Percentiles rank a stretch among this genome's conserved stretches.
Evolutionary conservation across 148 eudicot genomes (phyloP).

Genomic region (Dysphania ambrosioides): DNA sequence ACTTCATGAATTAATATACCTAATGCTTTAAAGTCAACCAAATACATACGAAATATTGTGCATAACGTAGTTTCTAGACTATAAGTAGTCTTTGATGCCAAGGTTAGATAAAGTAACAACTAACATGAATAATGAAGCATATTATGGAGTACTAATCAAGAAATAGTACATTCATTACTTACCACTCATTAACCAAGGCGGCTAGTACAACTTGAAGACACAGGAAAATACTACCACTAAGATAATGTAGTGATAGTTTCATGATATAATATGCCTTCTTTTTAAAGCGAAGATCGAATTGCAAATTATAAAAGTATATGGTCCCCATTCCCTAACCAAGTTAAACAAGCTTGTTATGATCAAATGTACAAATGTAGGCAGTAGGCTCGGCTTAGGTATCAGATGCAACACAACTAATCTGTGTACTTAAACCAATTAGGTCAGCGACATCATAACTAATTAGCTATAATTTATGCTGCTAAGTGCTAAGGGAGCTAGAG

Average conservation of each 20-base stretch:
- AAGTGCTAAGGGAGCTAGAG: background rate
- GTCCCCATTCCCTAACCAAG: slow-evolving; percentile 3
- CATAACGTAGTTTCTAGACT: background rate
- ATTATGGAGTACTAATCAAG: slow-evolving; percentile 14
- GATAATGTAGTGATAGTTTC: slow-evolving; percentile 9
- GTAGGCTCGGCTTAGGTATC: background rate
- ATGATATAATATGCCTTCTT: slow-evolving; percentile 7
- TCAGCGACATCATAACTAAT: slow-evolving; percentile 3
- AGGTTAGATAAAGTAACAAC: slow-evolving; percentile 19
- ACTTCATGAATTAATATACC: background rate
- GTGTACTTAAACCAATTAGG: slow-evolving; percentile 9
- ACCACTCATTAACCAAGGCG: too few species aligned
- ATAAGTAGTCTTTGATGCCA: slow-evolving; percentile 11
- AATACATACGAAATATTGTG: background rate
- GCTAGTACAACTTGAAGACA: background rate
- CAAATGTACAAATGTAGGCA: background rate
- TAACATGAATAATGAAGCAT: slow-evolving; percentile 10
- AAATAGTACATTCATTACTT: slow-evolving; percentile 10
- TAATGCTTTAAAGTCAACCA: slow-evolving; percentile 7
- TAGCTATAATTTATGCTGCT: background rate
- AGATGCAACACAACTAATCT: background rate
- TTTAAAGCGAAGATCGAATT: background rate
- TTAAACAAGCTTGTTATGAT: background rate
- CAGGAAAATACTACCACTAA: background rate
- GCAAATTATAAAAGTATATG: background rate